Conservation (phyloP, 176 grass and related monocot genomes). For the Hyparrhenia diplandra region DNA sequence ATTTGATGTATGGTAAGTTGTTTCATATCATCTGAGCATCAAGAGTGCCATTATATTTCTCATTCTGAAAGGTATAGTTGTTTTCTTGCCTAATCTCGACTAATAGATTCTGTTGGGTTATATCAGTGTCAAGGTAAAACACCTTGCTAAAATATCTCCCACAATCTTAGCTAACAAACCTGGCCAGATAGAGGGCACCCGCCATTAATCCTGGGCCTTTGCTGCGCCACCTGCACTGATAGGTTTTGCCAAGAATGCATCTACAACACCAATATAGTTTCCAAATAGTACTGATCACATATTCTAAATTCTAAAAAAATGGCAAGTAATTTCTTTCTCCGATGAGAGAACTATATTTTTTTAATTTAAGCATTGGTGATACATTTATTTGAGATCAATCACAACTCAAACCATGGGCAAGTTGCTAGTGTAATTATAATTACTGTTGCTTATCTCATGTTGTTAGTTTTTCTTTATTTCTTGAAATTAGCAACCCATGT, state of each 20-base stretch:
- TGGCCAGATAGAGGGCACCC: neutral
- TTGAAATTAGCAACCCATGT: neutral
- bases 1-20: neutral
- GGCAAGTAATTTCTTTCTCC: neutral
- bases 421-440: neutral
- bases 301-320: neutral
- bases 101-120: neutral
- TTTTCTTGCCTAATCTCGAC: neutral
- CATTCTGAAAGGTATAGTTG: neutral
- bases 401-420: neutral
- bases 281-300: neutral
- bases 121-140: neutral
- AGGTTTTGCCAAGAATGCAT: neutral
- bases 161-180: neutral
- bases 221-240: neutral
- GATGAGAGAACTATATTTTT: too few relatives aligned
- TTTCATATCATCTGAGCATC: neutral
- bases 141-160: neutral
- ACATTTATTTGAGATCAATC: neutral
- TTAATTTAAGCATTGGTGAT: neutral
- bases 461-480: constrained; percentile 36
- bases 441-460: constrained; percentile 18
- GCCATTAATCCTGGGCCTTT: neutral
- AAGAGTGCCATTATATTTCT: neutral
- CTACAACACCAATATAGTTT: neutral